Evolutionary conservation across 208 protist species (phyloP), one percentile per base, ranked within the genome.

Genomic region (Angomonas deanei): DNA sequence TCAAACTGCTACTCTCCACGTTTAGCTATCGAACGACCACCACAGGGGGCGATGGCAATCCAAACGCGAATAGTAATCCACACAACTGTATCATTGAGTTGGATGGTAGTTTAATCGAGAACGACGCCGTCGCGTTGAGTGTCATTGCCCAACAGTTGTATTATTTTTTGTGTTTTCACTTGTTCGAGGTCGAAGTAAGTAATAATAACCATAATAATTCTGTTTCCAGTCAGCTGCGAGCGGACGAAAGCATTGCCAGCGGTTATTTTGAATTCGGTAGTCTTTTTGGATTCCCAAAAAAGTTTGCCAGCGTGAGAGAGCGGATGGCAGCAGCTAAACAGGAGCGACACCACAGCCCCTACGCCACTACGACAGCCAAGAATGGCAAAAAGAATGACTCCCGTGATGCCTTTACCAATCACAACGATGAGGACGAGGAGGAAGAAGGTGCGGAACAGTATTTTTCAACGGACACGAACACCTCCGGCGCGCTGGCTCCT

Each of bases 231-330:
- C 23, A 21, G 8, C 13, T 53, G 47, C 47, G 47, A 10, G 19
- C 5, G 39, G 80, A 91, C 55, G 75, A 70, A 50, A 75, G 74
- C 3, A 74, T 93, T 27, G 72, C 69, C 13, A 82, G 56, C 23
- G 87, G 87, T 34, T 74, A 56, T 0, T 91, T 93, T 74, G 80
- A 84, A 17, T 93, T 93, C 80, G 87, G 87, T 11, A 55, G 66
- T 34, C 65, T 93, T 11, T 93, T 93, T 69, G 66, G 72, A n/a
- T 93, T 86, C 53, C 56, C 76, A 8, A 75, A 70, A 31, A 46
- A 56, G 15, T 49, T 61, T 5, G 52, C 42, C 17, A 54, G 56
- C 1, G 57, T 63, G 31, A 38, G 56, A 48, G 30, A 15, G 32
- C 58, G 24, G 42, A 54, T 33, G 39, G 56, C 49, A 50, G 13